Base-by-base conservation (phyloP, 2,329 filamentous ascomycete genomes). In the Aureobasidium sp. region DNA sequence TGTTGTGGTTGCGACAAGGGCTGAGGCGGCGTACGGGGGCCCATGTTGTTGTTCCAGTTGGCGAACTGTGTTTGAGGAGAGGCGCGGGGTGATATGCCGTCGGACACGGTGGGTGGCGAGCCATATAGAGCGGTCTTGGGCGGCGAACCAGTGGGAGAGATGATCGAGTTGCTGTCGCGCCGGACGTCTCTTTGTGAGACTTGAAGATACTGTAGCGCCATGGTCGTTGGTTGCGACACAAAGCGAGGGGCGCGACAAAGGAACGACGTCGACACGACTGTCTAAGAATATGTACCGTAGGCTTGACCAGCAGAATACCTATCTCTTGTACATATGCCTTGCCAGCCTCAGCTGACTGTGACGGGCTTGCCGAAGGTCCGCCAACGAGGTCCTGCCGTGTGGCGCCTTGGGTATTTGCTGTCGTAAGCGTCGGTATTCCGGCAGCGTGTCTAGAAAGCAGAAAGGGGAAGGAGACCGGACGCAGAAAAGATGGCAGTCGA, bases 1-100 rank as follows among this genome's bases (percentile, higher is more conserved):
- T 74, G 72, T 24, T 69, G 63, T 59, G 50, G 46, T 43, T 51
- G 57, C 46, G 57, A 37, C 17, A 26, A 29, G 6, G 57, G 57
- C 9, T 59, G 55, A 3, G 57, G 57, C 3, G 57, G 57, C 5
- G 57, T 60, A 13, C 44, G 57, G 26, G 57, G 37, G 3, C 36
- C 44, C 57, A 60, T 60, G 41, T 48, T 48, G 55, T 59, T 59
- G 57, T 41, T 51, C 44, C 44, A 60, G 44, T 60, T 60, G 32
- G 57, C 46, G 36, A 60, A 60, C 44, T 60, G 57, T 3, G 57
- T 60, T 37, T 60, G 57, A 3, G 57, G 57, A 32, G 57, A 60
- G 24, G 57, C 34, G 27, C 57, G 24, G 2, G 57, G 57, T 24
- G 57, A 60, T 9, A 26, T 15, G 13, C 44, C 57, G 36, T 51